Percentiles rank a stretch among this genome's conserved stretches.
Conservation (phyloP, 495 filamentous ascomycete species). For the Oleoguttula mirabilis region DNA sequence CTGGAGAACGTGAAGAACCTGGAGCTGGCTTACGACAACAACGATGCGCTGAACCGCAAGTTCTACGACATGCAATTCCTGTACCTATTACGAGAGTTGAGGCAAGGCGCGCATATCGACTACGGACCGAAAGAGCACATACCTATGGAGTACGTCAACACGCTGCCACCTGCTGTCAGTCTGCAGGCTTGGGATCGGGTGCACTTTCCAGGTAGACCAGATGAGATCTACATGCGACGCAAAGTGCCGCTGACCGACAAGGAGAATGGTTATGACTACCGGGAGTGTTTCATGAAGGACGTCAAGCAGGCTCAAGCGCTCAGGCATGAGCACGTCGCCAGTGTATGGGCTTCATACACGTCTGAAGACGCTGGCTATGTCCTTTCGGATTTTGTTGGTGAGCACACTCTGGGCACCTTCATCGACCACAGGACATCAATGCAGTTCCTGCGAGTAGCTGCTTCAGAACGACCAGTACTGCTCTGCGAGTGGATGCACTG, state of each 20-base stretch:
- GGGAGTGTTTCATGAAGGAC: constrained; percentile 48
- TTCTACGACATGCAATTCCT: constrained; percentile 77
- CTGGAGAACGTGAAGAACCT: constrained; percentile 58
- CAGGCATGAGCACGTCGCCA: constrained; percentile 69
- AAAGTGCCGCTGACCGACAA: constrained; percentile 17
- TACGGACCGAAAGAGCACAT: constrained; percentile 72
- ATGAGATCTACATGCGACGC: constrained; percentile 56
- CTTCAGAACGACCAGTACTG: constrained; percentile 53
- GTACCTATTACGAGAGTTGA: constrained; percentile 61
- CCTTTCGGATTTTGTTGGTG: constrained; percentile 61
- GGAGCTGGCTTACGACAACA: constrained; percentile 45
- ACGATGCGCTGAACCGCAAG: constrained; percentile 52
- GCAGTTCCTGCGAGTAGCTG: constrained; percentile 57
- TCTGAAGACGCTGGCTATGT: constrained; percentile 60
- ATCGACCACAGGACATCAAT: constrained; percentile 42
- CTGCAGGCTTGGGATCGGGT: constrained; percentile 56
- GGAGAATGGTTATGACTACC: constrained; percentile 7
- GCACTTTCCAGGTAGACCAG: constrained; percentile 44
- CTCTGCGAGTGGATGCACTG: constrained; percentile 84
- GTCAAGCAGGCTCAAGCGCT: constrained; percentile 50
- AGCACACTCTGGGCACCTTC: constrained; percentile 67
- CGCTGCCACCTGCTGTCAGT: constrained; percentile 40
- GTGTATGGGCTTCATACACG: constrained; percentile 68
- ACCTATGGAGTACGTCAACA: constrained; percentile 55
- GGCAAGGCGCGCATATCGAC: constrained; percentile 55